Conservation (phyloP, 257 asterid genomes). For the Salvia miltiorrhiza region DNA sequence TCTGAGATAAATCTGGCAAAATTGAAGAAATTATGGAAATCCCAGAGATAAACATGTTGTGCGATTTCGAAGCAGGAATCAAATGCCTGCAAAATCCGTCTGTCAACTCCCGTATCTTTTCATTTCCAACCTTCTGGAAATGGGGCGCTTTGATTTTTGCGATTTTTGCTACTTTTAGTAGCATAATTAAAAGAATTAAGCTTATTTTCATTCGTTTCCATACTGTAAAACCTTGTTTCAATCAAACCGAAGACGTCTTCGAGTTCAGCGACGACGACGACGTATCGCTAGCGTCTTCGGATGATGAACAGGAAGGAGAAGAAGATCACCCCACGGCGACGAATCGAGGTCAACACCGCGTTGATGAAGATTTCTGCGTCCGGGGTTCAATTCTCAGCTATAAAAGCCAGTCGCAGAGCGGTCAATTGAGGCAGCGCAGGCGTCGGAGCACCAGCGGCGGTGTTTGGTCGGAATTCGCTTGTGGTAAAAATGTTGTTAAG, state of each 20-base stretch:
- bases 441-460: constrained; percentile 25
- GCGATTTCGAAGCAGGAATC: constrained; percentile 72
- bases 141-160: constrained; percentile 87
- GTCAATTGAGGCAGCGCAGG: constrained; percentile 33
- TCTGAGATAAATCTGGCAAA: background rate
- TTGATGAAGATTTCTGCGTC: constrained; percentile 43
- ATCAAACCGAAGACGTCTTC: constrained; percentile 36
- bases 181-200: constrained; percentile 51
- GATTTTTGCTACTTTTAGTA: constrained; percentile 57
- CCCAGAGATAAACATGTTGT: constrained; percentile 57
- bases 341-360: constrained; percentile 6
- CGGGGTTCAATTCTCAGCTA: constrained; percentile 36
- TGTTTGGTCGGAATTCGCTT: constrained; percentile 45
- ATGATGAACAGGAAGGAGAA: constrained; percentile 34
- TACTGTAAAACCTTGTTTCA: constrained; percentile 39
- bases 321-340: no score
- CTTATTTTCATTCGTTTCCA: constrained; percentile 47
- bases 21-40: constrained; percentile 45
- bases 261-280: constrained; percentile 46
- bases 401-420: constrained; percentile 26
- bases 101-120: constrained; percentile 34
- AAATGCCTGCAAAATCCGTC: constrained; percentile 69
- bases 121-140: constrained; percentile 63
- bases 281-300: constrained; percentile 39
- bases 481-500: constrained; percentile 71